Percentiles rank a stretch among this genome's conserved stretches.
Conservation (phyloP, 306 rosid genomes). For the Senna tora region DNA sequence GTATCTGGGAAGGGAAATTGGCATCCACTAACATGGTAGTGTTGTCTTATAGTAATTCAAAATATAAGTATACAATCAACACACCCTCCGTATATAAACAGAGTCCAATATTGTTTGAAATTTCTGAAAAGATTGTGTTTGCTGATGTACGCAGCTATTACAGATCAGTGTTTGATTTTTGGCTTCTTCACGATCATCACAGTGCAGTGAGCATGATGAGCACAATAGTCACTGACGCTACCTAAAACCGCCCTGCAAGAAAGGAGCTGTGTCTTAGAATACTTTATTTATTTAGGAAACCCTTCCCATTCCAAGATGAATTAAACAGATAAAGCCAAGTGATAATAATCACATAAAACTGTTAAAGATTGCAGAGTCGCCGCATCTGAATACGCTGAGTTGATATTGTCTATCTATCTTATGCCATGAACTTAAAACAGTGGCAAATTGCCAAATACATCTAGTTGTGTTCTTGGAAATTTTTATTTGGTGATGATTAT, state of each 20-base stretch:
- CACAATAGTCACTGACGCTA: slow-evolving; percentile 85
- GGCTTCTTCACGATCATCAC: slow-evolving; percentile 87
- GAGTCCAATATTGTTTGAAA: neutral
- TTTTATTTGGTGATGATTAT: neutral
- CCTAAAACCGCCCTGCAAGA: slow-evolving; percentile 75
- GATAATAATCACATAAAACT: neutral
- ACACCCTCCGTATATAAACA: neutral
- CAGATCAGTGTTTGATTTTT: slow-evolving; percentile 49
- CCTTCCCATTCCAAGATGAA: neutral
- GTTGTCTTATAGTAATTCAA: neutral
- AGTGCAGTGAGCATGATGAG: slow-evolving; percentile 77
- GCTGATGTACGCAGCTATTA: slow-evolving; percentile 1
- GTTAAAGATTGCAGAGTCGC: neutral
- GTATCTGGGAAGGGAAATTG: neutral
- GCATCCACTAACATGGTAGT: neutral
- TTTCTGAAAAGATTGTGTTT: slow-evolving; percentile 13
- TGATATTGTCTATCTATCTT: neutral
- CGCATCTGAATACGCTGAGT: neutral
- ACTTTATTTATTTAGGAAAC: neutral
- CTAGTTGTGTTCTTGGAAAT: neutral
- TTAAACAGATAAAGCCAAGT: neutral
- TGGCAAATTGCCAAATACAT: neutral
- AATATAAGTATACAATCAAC: slow-evolving; percentile 6
- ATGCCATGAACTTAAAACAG: no score
- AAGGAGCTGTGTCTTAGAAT: neutral